These are phyloP conservation scores for Phytophthora fragariae DNA, from an alignment of 352 stramenopile species.

Conservation along the genomic window DNA sequence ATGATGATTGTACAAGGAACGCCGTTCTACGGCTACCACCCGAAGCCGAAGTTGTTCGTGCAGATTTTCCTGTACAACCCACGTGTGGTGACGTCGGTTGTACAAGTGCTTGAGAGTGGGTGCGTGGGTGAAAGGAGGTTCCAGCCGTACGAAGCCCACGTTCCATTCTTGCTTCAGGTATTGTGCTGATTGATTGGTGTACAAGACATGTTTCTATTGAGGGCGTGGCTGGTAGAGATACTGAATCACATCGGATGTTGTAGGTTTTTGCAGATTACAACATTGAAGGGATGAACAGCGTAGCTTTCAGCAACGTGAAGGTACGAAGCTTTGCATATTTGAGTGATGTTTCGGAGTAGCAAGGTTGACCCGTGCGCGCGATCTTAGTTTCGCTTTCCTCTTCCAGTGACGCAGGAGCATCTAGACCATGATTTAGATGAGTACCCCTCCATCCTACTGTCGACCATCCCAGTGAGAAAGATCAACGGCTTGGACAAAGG, in stretches of 20 bases:
- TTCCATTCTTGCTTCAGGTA: slow-evolving; percentile 90
- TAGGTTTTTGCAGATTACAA: slow-evolving; percentile 93
- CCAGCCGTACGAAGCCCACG: slow-evolving; percentile 90
- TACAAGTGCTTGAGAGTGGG: slow-evolving; percentile 88
- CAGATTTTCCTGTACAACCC: slow-evolving; percentile 93
- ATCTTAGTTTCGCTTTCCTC: slow-evolving; percentile 70
- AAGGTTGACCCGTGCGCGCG: slow-evolving; percentile 9
- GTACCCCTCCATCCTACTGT: slow-evolving; percentile 42
- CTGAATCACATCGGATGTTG: not conserved
- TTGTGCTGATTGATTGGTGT: not conserved
- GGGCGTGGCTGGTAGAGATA: not conserved
- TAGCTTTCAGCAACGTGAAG: slow-evolving; percentile 78
- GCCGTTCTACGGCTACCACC: slow-evolving; percentile 92
- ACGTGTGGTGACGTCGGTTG: slow-evolving; percentile 57
- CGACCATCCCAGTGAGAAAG: slow-evolving; percentile 43
- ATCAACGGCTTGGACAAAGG: slow-evolving; percentile 48
- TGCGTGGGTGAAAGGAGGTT: slow-evolving; percentile 74
- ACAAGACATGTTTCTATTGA: not conserved
- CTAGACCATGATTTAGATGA: slow-evolving; percentile 32
- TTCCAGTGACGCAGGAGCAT: slow-evolving; percentile 67
- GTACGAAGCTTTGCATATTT: slow-evolving; percentile 34
- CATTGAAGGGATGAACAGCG: slow-evolving; percentile 92
- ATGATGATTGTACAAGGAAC: slow-evolving; percentile 88
- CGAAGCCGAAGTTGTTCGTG: slow-evolving; percentile 78
- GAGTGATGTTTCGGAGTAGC: not conserved